A percentile compares a stretch with the other conserved stretches of the same genome.
Evolutionary conservation across 2,329 filamentous ascomycete genomes (phyloP).

Genomic region (Colletotrichum karsti): DNA sequence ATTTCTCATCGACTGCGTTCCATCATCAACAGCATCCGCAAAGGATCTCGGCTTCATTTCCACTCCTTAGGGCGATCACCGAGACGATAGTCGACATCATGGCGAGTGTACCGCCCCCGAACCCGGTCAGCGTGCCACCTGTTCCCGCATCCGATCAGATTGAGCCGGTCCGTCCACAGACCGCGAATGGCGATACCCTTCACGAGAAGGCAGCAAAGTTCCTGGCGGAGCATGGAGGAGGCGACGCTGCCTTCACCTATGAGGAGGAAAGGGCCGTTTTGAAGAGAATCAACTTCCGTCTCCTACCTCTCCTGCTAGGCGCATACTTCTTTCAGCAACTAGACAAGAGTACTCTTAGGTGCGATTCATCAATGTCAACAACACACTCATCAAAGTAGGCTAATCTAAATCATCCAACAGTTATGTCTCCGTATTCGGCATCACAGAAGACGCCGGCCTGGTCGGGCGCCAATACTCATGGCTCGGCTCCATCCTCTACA

Average conservation of each 20-base stretch:
- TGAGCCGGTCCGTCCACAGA: neutral
- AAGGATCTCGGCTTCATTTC: neutral
- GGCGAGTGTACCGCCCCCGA: neutral
- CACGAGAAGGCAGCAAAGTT: slow-evolving; percentile 55
- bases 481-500: slow-evolving; percentile 57
- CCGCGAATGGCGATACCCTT: neutral
- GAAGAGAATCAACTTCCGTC: slow-evolving; percentile 56
- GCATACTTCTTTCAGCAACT: slow-evolving; percentile 68
- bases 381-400: neutral
- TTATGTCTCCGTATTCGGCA: slow-evolving; percentile 72
- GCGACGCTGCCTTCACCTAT: slow-evolving; percentile 49
- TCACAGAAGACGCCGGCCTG: slow-evolving; percentile 61
- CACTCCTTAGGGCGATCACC: neutral
- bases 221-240: slow-evolving; percentile 47
- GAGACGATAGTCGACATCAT: neutral
- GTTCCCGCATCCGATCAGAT: neutral
- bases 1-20: neutral
- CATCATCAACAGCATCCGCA: too few relatives aligned
- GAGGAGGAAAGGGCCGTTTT: slow-evolving; percentile 58
- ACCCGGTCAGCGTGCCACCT: neutral
- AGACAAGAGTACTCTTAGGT: slow-evolving; percentile 55
- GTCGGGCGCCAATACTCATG: slow-evolving; percentile 67
- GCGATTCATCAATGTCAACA: slow-evolving; percentile 41
- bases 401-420: neutral
- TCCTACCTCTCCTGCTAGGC: slow-evolving; percentile 59